Conservation (phyloP, 768 basidiomycete genomes). For the Nidula microcarpa region DNA sequence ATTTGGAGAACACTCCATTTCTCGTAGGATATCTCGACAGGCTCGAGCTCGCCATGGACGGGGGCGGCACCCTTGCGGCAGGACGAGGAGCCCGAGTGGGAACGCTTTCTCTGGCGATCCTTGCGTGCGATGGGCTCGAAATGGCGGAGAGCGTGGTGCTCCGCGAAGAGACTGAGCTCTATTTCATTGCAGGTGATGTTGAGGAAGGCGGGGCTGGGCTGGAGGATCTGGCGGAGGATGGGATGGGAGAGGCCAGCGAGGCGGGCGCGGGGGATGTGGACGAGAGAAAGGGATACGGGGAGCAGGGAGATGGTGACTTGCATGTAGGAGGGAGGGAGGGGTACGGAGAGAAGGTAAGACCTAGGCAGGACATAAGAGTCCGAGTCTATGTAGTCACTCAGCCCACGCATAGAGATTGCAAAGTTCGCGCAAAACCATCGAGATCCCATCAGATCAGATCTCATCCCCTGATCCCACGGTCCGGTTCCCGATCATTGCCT, state of each 20-base stretch:
- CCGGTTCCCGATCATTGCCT: not conserved
- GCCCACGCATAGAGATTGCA: no score
- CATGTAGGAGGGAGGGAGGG: conserved; percentile 17
- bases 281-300: conserved; percentile 67
- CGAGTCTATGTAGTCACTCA: not conserved
- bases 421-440: not conserved
- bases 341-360: not conserved
- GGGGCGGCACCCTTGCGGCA: conserved; percentile 17
- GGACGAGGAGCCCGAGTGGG: conserved; percentile 34
- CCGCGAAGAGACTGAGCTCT: conserved; percentile 74
- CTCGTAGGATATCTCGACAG: conserved; percentile 69
- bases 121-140: conserved; percentile 60
- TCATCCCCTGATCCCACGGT: not conserved
- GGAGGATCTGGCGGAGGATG: conserved; percentile 66
- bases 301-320: conserved; percentile 67
- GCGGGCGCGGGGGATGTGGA: conserved; percentile 72
- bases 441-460: not conserved
- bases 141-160: conserved; percentile 50
- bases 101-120: conserved; percentile 46
- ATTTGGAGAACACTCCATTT: conserved; percentile 80
- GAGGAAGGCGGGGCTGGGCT: conserved; percentile 63
- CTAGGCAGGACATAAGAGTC: not conserved
- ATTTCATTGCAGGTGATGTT: conserved; percentile 78
- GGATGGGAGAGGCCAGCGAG: conserved; percentile 55
- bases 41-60: conserved; percentile 26